Percentiles rank a stretch among this genome's conserved stretches.
Evolutionary conservation across 306 rosid genomes (phyloP).

Genomic region (Begonia masoniana): DNA sequence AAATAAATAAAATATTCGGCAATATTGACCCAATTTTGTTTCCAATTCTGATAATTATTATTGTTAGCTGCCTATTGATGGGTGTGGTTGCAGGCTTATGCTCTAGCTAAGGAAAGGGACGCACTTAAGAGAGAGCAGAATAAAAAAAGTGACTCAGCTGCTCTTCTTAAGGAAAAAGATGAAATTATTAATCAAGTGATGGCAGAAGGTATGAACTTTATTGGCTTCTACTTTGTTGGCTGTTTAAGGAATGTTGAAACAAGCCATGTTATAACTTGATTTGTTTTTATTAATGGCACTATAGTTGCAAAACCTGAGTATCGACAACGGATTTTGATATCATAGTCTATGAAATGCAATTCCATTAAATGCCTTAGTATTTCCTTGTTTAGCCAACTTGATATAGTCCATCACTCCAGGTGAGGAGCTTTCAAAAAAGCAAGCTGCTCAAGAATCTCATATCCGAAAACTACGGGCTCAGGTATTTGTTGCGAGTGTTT

Average conservation of each 20-base stretch:
- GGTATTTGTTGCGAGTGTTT: constrained; percentile 23
- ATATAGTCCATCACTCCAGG: constrained; percentile 34
- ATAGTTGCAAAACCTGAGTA: too few relatives aligned
- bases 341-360: too few relatives aligned
- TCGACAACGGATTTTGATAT: too few relatives aligned
- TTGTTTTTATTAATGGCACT: too few relatives aligned
- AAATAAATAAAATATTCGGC: too few relatives aligned
- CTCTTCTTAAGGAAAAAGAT: constrained; percentile 95
- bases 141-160: constrained; percentile 96
- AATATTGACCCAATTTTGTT: too few relatives aligned
- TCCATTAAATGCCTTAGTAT: too few relatives aligned
- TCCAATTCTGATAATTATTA: too few relatives aligned
- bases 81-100: constrained; percentile 54
- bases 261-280: too few relatives aligned
- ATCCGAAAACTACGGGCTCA: constrained; percentile 91
- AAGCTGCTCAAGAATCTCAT: constrained; percentile 90
- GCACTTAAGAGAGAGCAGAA: constrained; percentile 87
- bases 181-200: constrained; percentile 97
- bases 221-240: background rate
- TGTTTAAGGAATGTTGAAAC: background rate
- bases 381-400: too few relatives aligned
- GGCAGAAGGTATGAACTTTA: constrained; percentile 73
- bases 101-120: constrained; percentile 97
- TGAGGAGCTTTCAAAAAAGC: constrained; percentile 96
- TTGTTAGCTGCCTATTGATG: too few relatives aligned